Evolutionary conservation across 495 filamentous ascomycete genomes (phyloP).

Genomic region (Talaromyces stipitatus): DNA sequence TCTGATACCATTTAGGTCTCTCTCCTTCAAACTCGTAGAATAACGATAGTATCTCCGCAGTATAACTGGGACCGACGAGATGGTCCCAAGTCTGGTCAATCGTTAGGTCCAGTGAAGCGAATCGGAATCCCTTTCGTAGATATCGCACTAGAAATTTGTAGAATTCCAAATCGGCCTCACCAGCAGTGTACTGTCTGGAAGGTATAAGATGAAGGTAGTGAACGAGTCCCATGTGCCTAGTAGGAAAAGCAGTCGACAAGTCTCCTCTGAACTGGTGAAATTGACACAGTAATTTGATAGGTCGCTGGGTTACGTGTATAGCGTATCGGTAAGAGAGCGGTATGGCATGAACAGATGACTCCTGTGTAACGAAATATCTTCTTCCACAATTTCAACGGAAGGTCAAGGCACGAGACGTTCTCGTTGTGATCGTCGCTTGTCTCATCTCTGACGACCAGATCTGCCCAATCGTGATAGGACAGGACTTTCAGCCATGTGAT

Average conservation of each 20-base stretch:
- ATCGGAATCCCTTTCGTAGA: neutral
- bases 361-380: slow-evolving; percentile 1
- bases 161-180: neutral
- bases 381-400: neutral
- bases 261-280: too few relatives aligned
- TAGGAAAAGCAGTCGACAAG: neutral
- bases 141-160: neutral
- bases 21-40: neutral
- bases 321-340: neutral
- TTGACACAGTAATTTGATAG: too few relatives aligned
- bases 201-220: neutral
- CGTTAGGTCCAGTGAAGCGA: neutral
- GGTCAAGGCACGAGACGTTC: neutral
- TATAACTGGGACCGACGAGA: neutral
- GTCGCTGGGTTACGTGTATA: too few relatives aligned
- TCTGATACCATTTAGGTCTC: neutral
- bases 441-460: neutral
- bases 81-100: neutral
- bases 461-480: neutral
- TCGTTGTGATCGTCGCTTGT: neutral
- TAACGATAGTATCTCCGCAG: neutral
- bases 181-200: too few relatives aligned
- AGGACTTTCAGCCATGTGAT: too few relatives aligned
- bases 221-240: neutral
- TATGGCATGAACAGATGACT: neutral